Base-by-base conservation (phyloP, 2,329 filamentous ascomycete genomes). In the Pezizomycotina sp. region DNA sequence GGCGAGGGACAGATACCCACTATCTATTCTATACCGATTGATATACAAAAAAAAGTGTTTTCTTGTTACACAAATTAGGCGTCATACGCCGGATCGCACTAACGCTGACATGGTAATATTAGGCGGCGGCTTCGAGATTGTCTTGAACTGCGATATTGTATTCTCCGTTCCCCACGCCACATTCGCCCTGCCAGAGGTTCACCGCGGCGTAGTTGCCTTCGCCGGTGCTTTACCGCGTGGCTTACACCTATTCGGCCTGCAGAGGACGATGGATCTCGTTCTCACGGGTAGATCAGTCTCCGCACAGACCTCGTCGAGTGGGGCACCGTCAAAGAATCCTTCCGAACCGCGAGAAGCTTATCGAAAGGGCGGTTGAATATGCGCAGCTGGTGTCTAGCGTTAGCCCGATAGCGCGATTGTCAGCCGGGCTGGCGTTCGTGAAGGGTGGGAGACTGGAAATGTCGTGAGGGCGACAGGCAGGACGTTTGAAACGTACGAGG, bases 341-440 rank as follows among this genome's bases (percentile, higher is more conserved):
- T 69, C 77, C 4, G 43, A 55, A 4, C 58, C 56, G 15, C 58
- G 52, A 3, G 56, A 53, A 3, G 14, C 65, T 74, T 12, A 60
- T 77, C 4, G 58, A 58, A 6, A 66, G 64, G 50, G 75, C 77
- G 19, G 47, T 84, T 23, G 57, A 59, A 42, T 62, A 76, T 55
- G 79, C 78, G 9, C 56, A 53, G 25, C 58, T 63, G 52, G 66
- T 48, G 69, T 69, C 12, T 64, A 53, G 41, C 75, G 77, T 55
- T 80, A 74, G 48, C 80, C 79, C 2, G 80, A 89, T 56, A 65
- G 74, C 15, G 68, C 86, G 20, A 70, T 84, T 50, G 74, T 81
- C n/a, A 74, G 63, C 42, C 64, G 77, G 14, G 73, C 74, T 52
- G 79, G 77, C 0, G 52, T 89, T 32, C 69, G 76, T 55, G 57